Percentiles rank a stretch among this genome's conserved stretches.
Conservation (phyloP, 2,329 filamentous ascomycete genomes). For the Aspergillus viridinutans region DNA sequence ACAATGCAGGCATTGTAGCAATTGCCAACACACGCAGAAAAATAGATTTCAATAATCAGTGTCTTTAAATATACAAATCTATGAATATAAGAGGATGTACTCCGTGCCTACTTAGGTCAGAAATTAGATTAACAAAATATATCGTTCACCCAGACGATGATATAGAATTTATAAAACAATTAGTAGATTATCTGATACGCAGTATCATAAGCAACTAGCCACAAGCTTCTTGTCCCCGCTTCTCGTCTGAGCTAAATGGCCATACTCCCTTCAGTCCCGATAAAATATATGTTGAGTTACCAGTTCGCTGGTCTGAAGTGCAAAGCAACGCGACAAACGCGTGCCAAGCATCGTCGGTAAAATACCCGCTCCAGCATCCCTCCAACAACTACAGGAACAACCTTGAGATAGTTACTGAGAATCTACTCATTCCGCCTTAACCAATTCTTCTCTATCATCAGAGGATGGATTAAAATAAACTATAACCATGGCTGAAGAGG, state of each 20-base stretch:
- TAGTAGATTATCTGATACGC: not conserved
- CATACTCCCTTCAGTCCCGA: not conserved
- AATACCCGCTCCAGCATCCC: constrained; percentile 7
- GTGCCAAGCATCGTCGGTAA: constrained; percentile 13
- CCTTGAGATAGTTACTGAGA: not conserved
- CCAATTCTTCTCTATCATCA: not conserved
- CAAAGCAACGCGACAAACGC: constrained; percentile 5
- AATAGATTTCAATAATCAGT: not conserved
- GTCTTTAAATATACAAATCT: too few relatives aligned
- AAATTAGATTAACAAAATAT: not conserved
- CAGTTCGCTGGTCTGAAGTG: not conserved
- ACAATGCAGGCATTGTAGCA: not conserved
- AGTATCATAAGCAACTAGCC: not conserved
- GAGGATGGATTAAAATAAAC: constrained; percentile 23
- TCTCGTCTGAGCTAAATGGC: not conserved
- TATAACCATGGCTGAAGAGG: constrained; percentile 20
- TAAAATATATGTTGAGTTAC: not conserved
- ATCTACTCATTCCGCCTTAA: not conserved
- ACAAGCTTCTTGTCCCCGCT: not conserved
- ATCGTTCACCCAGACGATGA: not conserved
- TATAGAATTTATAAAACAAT: not conserved
- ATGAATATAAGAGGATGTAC: not conserved
- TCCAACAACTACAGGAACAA: constrained; percentile 5
- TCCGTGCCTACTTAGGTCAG: not conserved
- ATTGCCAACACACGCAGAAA: not conserved